A percentile compares a stretch with the other conserved stretches of the same genome.
Evolutionary conservation across 805 yeast genomes (phyloP).

Genomic region (Wickerhamomyces rabaulensis): DNA sequence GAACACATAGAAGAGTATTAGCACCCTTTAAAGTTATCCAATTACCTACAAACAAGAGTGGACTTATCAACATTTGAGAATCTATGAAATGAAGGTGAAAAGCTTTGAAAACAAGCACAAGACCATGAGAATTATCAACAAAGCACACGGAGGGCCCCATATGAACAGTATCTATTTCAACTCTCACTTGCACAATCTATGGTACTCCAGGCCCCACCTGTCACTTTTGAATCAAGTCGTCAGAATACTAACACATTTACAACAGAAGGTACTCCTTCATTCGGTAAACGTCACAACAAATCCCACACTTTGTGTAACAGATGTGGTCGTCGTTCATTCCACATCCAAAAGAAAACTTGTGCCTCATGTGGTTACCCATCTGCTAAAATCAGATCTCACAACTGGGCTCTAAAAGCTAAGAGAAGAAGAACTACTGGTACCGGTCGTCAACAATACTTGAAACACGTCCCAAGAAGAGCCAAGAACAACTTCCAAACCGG

Average conservation of each 20-base stretch:
- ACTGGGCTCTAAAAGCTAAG: slow-evolving; percentile 99
- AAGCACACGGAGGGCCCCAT: background rate
- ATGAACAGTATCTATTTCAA: background rate
- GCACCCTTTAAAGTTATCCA: too few species aligned
- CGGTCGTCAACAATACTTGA: slow-evolving; percentile 98
- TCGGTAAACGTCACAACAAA: slow-evolving; percentile 99
- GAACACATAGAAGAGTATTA: too few species aligned
- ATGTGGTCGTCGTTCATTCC: slow-evolving; percentile 99
- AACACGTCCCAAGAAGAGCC: slow-evolving; percentile 96
- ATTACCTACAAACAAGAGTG: background rate
- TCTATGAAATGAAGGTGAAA: too few species aligned
- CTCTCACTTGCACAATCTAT: background rate
- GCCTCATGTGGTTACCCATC: slow-evolving; percentile 99
- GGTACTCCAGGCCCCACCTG: background rate
- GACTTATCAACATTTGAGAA: too few species aligned
- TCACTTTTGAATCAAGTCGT: background rate
- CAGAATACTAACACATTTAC: slow-evolving; percentile 29
- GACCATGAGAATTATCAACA: background rate
- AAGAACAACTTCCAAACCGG: slow-evolving; percentile 98
- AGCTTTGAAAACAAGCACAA: background rate
- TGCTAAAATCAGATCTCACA: slow-evolving; percentile 96
- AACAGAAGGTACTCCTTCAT: slow-evolving; percentile 98
- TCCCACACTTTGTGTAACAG: slow-evolving; percentile 98
- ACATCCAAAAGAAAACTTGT: slow-evolving; percentile 98
- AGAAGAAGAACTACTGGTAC: slow-evolving; percentile 99